Conservation (phyloP, 768 basidiomycete genomes). For the Phylloporus arenicola region DNA sequence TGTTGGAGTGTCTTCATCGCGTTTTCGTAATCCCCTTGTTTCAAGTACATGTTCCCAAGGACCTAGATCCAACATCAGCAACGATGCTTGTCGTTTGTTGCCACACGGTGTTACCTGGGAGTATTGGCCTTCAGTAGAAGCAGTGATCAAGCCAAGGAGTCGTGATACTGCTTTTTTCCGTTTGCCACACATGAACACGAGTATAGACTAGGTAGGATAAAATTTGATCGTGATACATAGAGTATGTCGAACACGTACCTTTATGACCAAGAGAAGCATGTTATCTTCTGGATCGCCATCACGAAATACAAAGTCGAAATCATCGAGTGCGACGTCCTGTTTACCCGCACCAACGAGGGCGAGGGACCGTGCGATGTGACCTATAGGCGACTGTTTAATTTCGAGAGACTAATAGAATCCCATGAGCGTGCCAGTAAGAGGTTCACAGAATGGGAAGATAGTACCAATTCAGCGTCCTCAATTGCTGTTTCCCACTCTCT, state of each 20-base stretch:
- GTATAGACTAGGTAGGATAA: not conserved
- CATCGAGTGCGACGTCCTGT: not conserved
- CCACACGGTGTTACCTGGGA: no score
- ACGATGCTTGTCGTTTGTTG: not conserved
- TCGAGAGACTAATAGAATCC: not conserved
- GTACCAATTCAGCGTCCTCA: not conserved
- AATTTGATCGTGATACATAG: not conserved
- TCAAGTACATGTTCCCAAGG: no score
- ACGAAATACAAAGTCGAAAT: not conserved
- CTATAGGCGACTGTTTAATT: not conserved
- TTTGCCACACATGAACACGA: not conserved
- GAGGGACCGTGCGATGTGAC: slow-evolving; percentile 1
- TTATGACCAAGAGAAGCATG: not conserved
- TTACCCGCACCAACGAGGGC: not conserved
- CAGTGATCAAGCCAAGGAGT: not conserved
- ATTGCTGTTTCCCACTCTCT: not conserved
- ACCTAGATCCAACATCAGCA: not conserved
- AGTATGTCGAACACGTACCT: not conserved
- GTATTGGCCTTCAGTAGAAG: no score
- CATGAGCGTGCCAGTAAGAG: not conserved
- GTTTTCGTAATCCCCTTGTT: no score
- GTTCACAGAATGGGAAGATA: not conserved
- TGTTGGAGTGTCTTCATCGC: no score
- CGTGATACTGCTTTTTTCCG: not conserved
- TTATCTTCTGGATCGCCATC: not conserved